These are phyloP conservation scores for Candida pseudofarinosa DNA, from an alignment of 805 yeast species.

Conservation along the genomic window DNA sequence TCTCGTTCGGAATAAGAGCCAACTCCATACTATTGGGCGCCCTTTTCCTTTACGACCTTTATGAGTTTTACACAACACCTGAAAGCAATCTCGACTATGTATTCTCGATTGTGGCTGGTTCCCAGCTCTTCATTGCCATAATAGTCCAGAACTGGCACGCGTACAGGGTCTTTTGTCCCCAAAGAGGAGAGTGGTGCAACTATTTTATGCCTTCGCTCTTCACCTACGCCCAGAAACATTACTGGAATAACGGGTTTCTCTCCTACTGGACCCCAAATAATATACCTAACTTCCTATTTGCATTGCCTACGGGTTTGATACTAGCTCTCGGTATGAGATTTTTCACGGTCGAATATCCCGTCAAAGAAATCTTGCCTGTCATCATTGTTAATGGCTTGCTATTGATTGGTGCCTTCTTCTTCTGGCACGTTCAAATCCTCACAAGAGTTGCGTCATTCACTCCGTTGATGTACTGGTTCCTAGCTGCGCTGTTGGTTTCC, in stretches of 20 bases:
- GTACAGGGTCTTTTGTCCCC: constrained; percentile 61
- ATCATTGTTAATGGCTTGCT: constrained; percentile 41
- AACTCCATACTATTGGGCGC: constrained; percentile 75
- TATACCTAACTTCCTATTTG: constrained; percentile 77
- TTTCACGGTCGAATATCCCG: constrained; percentile 30
- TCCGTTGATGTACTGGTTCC: constrained; percentile 73
- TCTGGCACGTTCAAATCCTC: constrained; percentile 84
- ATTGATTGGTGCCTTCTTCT: constrained; percentile 47
- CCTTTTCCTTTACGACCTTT: constrained; percentile 56
- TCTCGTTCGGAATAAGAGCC: constrained; percentile 64
- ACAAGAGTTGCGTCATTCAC: constrained; percentile 74
- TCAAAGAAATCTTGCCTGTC: constrained; percentile 33
- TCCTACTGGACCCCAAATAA: constrained; percentile 80
- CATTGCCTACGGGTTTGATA: constrained; percentile 59
- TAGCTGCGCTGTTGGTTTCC: constrained; percentile 33
- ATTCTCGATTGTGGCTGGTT: constrained; percentile 52
- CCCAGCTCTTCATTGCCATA: constrained; percentile 44
- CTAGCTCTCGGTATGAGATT: constrained; percentile 37
- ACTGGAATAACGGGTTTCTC: constrained; percentile 85
- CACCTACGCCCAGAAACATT: constrained; percentile 66
- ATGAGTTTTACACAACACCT: constrained; percentile 14
- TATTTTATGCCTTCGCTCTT: constrained; percentile 55
- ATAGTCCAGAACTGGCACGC: constrained; percentile 48
- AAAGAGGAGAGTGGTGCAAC: constrained; percentile 75
- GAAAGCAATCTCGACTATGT: constrained; percentile 14